phyloP scores from a whole-genome alignment of 2,329 filamentous ascomycete genomes.

The Claviceps africana region DNA sequence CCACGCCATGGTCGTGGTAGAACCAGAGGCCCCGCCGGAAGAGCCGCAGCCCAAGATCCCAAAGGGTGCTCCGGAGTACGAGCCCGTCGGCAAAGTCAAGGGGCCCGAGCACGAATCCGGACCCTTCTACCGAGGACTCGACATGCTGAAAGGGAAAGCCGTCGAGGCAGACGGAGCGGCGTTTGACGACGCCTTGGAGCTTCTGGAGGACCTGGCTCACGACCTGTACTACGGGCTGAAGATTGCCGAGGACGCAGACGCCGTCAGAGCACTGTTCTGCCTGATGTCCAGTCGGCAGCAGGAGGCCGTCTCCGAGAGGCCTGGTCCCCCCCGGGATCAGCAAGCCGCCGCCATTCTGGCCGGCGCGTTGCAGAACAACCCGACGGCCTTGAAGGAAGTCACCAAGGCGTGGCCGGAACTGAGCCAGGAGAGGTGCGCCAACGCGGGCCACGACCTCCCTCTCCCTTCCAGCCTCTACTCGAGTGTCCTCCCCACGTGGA shows the following conservation, averaged over 20 bases:
- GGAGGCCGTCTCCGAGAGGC: constrained; percentile 11
- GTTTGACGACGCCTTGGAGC: constrained; percentile 38
- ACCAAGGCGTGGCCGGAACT: constrained; percentile 32
- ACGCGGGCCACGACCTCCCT: constrained; percentile 7
- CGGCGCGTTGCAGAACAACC: constrained; percentile 50
- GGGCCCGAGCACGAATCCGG: constrained; percentile 25
- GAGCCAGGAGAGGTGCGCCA: constrained; percentile 24
- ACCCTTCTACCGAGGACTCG: constrained; percentile 28
- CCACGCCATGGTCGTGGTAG: constrained; percentile 38
- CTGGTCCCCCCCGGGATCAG: constrained; percentile 26
- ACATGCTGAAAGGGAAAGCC: constrained; percentile 32
- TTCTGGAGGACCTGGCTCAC: constrained; percentile 49
- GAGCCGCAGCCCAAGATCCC: constrained; percentile 23
- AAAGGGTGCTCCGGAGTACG: constrained; percentile 40
- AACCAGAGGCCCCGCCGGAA: constrained; percentile 21
- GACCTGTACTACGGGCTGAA: constrained; percentile 57
- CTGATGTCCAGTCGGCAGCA: constrained; percentile 27
- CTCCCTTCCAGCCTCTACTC: constrained; percentile 28
- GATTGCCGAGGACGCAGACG: constrained; percentile 40
- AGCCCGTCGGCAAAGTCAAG: constrained; percentile 42
- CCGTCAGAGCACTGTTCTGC: constrained; percentile 42
- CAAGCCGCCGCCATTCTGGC: constrained; percentile 44
- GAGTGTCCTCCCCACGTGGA: constrained; percentile 21
- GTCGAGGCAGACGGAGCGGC: constrained; percentile 14
- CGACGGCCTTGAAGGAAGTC: constrained; percentile 40